Base-by-base conservation (phyloP, 2,329 filamentous ascomycete genomes). In the Coniochaeta sp. region DNA sequence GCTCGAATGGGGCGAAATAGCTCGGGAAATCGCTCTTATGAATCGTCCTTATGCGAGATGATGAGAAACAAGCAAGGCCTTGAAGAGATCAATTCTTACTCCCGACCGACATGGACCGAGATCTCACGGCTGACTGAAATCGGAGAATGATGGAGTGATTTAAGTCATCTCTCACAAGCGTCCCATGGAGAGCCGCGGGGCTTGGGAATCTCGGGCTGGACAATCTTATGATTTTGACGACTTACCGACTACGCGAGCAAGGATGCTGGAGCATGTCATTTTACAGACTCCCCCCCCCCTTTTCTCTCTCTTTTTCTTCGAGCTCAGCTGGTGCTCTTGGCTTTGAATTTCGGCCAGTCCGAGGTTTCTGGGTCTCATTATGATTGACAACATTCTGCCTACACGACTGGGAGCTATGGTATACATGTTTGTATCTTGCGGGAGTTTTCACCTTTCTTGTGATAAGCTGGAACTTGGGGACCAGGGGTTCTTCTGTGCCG, bases 1-100 rank as follows among this genome's bases (percentile, higher is more conserved):
- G 69, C 79, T 98, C 33, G 95, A 98, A 75, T 99, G 95, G 95
- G 83, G 85, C 8, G 90, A 91, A 56, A 89, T 98, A 63, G 83
- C 91, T 7, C 83, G 92, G 65, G 93, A 98, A 74, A 93, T 99
- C 66, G 93, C 95, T 5, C 80, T 93, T 31, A 96, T 99, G 91
- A 99, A 99, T 71, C 88, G 90, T 68, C 95, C 95, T 17, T 98
- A 98, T 74, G 88, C 90, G 19, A 81, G 89, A 73, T 90, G 68
- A 74, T 19, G 7, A 22, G 31, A 31, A 6, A 52, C 19, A n/a
- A n/a, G n/a, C n/a, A n/a, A n/a, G 6, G 22, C 22, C 43, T 36
- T 12, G 34, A 36, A 12, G 12, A 36, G 11, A 33, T 11, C 31
- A 33, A n/a, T n/a, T n/a, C n/a, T n/a, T n/a, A n/a, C n/a, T 6